Percentiles rank a stretch among this genome's conserved stretches.
Conservation (phyloP, 2,329 filamentous ascomycete genomes). For the Orbilia blumenaviensis region DNA sequence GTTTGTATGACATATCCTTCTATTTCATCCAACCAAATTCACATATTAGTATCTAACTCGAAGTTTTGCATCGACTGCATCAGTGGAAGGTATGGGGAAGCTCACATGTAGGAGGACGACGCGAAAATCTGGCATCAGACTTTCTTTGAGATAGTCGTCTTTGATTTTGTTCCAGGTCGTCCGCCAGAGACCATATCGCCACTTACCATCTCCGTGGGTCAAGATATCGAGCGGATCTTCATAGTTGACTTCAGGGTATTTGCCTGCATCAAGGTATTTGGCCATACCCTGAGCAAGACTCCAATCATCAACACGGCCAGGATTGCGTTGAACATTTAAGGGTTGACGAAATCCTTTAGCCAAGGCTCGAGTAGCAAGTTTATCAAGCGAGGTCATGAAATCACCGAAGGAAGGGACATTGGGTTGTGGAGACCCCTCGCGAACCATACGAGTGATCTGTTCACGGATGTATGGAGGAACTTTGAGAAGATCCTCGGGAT, state of each 20-base stretch:
- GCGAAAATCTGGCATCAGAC: constrained; percentile 21
- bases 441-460: background rate
- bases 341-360: constrained; percentile 36
- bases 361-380: constrained; percentile 21
- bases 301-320: background rate
- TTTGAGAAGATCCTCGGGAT: no score
- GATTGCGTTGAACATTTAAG: constrained; percentile 26
- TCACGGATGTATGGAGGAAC: background rate
- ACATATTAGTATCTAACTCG: background rate
- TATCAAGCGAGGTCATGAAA: background rate
- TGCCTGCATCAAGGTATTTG: background rate
- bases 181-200: constrained; percentile 32
- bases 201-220: constrained; percentile 10
- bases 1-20: constrained; percentile 30
- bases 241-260: background rate
- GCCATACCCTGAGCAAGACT: background rate
- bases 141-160: constrained; percentile 7
- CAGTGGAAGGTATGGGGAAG: background rate
- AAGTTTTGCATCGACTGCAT: background rate
- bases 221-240: constrained; percentile 33
- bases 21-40: no score
- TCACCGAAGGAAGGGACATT: background rate
- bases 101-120: constrained; percentile 23
- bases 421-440: background rate
- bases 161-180: constrained; percentile 22